phyloP scores from a whole-genome alignment of 2,329 filamentous ascomycete genomes.

The Fusarium chaquense region DNA sequence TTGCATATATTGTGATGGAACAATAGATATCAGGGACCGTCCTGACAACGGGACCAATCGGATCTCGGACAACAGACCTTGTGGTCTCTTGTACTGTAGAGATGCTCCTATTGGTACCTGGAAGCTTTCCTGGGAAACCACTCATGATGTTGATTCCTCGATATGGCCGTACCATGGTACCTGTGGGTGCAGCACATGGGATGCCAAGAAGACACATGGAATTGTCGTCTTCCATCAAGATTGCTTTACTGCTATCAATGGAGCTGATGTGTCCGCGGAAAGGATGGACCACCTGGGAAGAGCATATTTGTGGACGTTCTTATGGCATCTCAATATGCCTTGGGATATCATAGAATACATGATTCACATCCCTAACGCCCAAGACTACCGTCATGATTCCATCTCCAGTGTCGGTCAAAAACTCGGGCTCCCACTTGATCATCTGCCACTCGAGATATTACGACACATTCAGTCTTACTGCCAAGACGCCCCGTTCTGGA shows the following conservation, averaged over 20 bases:
- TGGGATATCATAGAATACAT: accelerated
- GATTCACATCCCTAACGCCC: background rate
- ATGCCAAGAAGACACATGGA: background rate
- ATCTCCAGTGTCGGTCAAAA: background rate
- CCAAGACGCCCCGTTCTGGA: background rate
- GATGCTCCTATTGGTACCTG: background rate
- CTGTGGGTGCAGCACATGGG: background rate
- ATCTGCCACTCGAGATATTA: background rate
- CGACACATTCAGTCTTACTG: background rate
- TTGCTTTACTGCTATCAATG: background rate
- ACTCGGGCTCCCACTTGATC: background rate
- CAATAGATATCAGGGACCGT: background rate
- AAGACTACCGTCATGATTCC: background rate
- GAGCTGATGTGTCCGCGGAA: background rate
- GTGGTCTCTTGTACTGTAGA: background rate
- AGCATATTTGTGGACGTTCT: background rate
- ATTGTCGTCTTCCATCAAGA: background rate
- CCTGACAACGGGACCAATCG: too few species aligned
- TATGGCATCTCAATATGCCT: background rate
- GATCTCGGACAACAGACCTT: background rate
- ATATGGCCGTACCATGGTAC: too few species aligned
- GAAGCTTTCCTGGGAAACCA: background rate
- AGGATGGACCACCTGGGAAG: background rate
- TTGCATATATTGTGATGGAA: background rate
- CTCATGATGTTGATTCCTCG: background rate